Conservation (phyloP, 2,329 filamentous ascomycete species). For the Botrytis paeoniae region DNA sequence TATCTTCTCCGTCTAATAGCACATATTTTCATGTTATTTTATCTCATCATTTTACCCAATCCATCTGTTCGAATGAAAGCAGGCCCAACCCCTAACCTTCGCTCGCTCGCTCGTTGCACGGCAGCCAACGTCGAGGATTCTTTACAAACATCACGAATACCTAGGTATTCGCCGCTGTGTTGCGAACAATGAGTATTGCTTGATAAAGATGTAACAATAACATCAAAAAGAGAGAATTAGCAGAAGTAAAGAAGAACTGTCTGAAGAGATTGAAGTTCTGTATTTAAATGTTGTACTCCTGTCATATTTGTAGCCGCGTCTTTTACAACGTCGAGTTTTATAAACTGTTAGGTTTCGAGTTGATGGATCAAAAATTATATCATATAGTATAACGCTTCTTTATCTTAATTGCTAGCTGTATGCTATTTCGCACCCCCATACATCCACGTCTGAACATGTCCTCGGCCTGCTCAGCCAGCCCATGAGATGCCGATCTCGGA, state of each 20-base stretch:
- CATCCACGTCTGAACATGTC: neutral
- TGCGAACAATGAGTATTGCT: too few relatives aligned
- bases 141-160: neutral
- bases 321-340: neutral
- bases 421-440: neutral
- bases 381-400: neutral
- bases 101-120: neutral
- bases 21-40: too few relatives aligned
- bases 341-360: too few relatives aligned
- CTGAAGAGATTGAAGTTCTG: neutral
- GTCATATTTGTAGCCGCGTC: neutral
- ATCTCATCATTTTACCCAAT: neutral
- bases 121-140: neutral
- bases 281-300: accelerated
- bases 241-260: neutral
- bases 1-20: neutral
- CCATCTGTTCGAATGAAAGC: neutral
- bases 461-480: neutral
- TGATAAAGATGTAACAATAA: neutral
- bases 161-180: neutral
- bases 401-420: neutral
- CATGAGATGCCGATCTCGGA: neutral
- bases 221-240: neutral
- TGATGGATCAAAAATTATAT: neutral
- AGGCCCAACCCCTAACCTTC: neutral